Evolutionary conservation across 306 rosid species (phyloP).

Genomic region (Lathyrus sativus): DNA sequence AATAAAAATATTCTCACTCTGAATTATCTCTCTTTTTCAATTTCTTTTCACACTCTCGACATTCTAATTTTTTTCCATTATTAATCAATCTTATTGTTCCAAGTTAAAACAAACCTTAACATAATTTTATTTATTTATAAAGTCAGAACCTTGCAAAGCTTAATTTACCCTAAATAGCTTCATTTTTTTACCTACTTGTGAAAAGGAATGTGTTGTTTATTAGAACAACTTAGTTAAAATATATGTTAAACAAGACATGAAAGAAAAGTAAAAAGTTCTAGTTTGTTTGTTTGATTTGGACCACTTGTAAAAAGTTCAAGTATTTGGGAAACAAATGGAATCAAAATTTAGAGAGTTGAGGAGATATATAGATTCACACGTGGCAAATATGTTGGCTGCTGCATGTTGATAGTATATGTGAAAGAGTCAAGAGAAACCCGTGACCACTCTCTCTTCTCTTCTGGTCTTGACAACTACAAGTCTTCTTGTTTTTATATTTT

Average conservation of each 20-base stretch:
- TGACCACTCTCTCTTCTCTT: slow-evolving; percentile 48
- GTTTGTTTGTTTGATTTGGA: not conserved
- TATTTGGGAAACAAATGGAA: slow-evolving; percentile 42
- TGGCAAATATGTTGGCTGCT: slow-evolving; percentile 36
- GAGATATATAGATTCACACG: not conserved
- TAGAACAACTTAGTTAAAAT: too few species aligned
- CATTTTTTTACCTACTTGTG: too few species aligned
- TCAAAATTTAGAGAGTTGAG: slow-evolving; percentile 10
- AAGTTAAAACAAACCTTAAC: too few species aligned
- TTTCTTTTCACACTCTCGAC: too few species aligned
- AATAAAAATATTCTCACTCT: too few species aligned
- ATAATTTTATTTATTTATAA: too few species aligned
- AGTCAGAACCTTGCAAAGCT: too few species aligned
- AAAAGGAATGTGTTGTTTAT: too few species aligned
- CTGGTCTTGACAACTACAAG: slow-evolving; percentile 46
- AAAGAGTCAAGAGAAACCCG: slow-evolving; percentile 85
- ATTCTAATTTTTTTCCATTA: too few species aligned
- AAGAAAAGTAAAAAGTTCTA: not conserved
- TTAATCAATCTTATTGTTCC: too few species aligned
- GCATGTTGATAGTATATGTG: slow-evolving; percentile 6
- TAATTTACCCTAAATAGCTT: too few species aligned
- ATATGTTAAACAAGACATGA: not conserved
- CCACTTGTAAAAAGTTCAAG: not conserved
- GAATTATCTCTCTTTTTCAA: too few species aligned
- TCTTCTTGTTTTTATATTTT: slow-evolving; percentile 27